Evolutionary conservation across 768 basidiomycete species (phyloP), one percentile per base, ranked within the genome.

Genomic region (Asterophora lycoperdoides): DNA sequence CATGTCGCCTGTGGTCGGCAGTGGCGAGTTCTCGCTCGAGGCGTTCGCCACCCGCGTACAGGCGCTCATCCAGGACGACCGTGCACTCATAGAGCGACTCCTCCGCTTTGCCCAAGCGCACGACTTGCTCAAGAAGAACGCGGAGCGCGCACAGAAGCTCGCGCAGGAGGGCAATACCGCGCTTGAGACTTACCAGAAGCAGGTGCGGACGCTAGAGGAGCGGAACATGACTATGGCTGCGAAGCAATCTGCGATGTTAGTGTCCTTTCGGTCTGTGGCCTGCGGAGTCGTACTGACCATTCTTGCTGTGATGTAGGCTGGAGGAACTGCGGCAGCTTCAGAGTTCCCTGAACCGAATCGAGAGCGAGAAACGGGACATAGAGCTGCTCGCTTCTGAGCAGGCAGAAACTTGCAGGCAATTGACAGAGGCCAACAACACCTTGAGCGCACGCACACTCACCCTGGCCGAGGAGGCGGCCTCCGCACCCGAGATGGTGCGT

Each of bases 121-220:
- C 51, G 93, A 95, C 56, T 61, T 94, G 55, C 76, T 95, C 52
- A 95, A 93, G 77, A 88, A 85, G 69, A 93, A 93, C 60, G 91
- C 92, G 15, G 91, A 92, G 60, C 76, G 91, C 41, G 93, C 91
- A 17, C 88, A 93, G 73, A 92, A 91, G 66, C 76, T 95, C 23
- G 89, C 90, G 3, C 84, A 86, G 64, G 93, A 93, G 43, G 88
- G 86, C 34, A 83, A 80, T 51, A 65, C 61, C 15, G 89, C 86
- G 19, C 68, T 96, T 35, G 90, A 92, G 71, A 92, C 86, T 14
- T 95, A 96, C 60, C 89, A 95, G 71, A 86, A 84, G 67, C 92
- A 95, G 61, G 84, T 94, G 3, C 76, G 78, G 59, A 79, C 75
- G 18, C 72, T 95, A 48, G 90, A 93, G 59, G 88, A 90, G 58